A percentile compares a stretch with the other conserved stretches of the same genome.
phyloP scores from a whole-genome alignment of 768 basidiomycete species.

The Clitopilus passeckerianus region DNA sequence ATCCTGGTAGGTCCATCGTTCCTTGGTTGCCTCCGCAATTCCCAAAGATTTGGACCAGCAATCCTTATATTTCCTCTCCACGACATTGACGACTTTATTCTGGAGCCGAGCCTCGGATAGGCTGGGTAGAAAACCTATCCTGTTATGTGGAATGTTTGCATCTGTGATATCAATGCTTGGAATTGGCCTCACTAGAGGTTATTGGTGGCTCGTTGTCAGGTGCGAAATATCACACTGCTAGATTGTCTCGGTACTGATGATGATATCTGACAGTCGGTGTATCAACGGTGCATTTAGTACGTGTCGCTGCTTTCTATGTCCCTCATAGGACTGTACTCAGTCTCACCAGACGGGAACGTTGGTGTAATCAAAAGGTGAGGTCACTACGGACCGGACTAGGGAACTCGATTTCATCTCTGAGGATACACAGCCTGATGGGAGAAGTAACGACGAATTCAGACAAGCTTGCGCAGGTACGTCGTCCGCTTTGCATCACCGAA shows the following conservation, averaged over 20 bases:
- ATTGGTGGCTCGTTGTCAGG: slow-evolving; percentile 14
- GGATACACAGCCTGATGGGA: background rate
- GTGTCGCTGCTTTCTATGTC: background rate
- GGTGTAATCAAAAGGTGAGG: background rate
- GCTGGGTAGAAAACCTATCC: slow-evolving; percentile 26
- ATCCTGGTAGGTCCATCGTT: slow-evolving; percentile 28
- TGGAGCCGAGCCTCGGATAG: slow-evolving; percentile 32
- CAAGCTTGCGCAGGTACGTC: background rate
- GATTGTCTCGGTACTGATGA: no score
- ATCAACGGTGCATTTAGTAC: slow-evolving; percentile 5
- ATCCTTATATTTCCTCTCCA: slow-evolving; percentile 31
- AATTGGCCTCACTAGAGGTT: slow-evolving; percentile 28
- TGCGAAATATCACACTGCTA: background rate
- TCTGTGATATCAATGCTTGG: slow-evolving; percentile 23
- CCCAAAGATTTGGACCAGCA: slow-evolving; percentile 15
- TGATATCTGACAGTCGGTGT: slow-evolving; percentile 7
- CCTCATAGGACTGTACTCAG: background rate
- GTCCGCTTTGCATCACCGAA: background rate
- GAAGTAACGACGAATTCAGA: background rate
- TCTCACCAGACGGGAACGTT: background rate
- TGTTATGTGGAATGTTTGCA: slow-evolving; percentile 27
- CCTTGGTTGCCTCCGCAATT: background rate
- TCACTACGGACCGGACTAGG: background rate
- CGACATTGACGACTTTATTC: slow-evolving; percentile 23
- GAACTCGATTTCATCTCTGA: background rate